phyloP scores from a whole-genome alignment of 1,139 yeast species.

The Diutina pseudorugosa region DNA sequence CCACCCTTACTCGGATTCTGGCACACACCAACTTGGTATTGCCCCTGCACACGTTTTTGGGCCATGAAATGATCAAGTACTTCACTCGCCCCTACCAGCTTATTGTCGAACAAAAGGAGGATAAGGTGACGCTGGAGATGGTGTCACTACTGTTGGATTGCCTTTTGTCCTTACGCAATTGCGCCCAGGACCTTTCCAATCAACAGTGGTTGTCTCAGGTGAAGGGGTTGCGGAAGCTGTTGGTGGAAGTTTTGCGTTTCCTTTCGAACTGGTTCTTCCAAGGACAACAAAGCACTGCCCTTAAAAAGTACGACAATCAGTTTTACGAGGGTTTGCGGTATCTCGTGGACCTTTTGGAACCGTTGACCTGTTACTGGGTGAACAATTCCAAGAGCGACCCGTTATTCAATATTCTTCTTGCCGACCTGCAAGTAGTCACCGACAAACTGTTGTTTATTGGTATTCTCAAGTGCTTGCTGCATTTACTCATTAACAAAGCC shows the following conservation, averaged over 20 bases:
- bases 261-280: slow-evolving; percentile 28
- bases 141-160: slow-evolving; percentile 43
- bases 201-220: slow-evolving; percentile 67
- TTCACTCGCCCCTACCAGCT: slow-evolving; percentile 22
- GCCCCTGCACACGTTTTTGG: slow-evolving; percentile 35
- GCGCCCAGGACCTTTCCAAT: slow-evolving; percentile 71
- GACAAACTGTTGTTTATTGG: slow-evolving; percentile 43
- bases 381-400: slow-evolving; percentile 59
- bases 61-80: slow-evolving; percentile 36
- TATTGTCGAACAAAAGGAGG: slow-evolving; percentile 16
- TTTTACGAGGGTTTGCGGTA: slow-evolving; percentile 55
- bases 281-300: slow-evolving; percentile 10
- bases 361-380: slow-evolving; percentile 70
- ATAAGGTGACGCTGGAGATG: slow-evolving; percentile 20
- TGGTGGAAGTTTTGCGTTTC: slow-evolving; percentile 35
- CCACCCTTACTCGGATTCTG: slow-evolving; percentile 46
- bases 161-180: slow-evolving; percentile 62
- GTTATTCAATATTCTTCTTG: slow-evolving; percentile 39
- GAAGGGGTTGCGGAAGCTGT: slow-evolving; percentile 32
- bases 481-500: slow-evolving; percentile 20
- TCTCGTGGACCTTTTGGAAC: slow-evolving; percentile 71
- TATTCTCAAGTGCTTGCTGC: slow-evolving; percentile 33
- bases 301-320: slow-evolving; percentile 23
- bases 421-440: slow-evolving; percentile 30
- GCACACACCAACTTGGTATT: slow-evolving; percentile 39